Evolutionary conservation across 768 basidiomycete genomes (phyloP).

Genomic region (Guyanaporus albipodus): DNA sequence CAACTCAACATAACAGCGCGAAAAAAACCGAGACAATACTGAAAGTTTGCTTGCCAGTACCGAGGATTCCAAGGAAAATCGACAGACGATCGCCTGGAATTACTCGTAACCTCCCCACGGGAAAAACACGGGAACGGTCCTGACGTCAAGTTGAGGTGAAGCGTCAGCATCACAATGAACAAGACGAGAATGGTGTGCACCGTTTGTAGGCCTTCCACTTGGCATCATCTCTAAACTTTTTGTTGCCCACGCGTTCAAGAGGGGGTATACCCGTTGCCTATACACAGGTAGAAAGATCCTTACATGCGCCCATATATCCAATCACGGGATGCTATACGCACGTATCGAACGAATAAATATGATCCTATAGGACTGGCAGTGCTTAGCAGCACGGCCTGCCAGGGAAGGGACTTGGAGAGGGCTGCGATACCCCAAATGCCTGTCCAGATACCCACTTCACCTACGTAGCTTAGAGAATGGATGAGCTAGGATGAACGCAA

Average conservation of each 20-base stretch:
- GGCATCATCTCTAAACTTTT: background rate
- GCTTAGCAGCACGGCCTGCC: background rate
- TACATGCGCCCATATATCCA: background rate
- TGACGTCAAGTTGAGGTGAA: no score
- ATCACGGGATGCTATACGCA: background rate
- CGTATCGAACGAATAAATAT: background rate
- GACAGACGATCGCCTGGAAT: no score
- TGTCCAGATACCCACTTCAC: background rate
- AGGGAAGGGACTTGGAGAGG: background rate
- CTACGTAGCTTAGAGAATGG: background rate
- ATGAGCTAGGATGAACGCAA: background rate
- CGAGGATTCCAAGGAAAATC: no score
- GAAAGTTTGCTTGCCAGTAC: no score
- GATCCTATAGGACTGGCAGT: background rate
- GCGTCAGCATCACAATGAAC: no score
- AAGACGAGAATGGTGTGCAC: background rate
- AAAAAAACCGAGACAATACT: no score
- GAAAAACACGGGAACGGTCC: background rate
- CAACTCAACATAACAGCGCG: no score
- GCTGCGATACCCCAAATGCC: background rate
- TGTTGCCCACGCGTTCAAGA: background rate
- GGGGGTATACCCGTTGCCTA: background rate
- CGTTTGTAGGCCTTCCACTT: background rate
- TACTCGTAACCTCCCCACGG: background rate
- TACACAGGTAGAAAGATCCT: background rate